Conservation (phyloP, 352 stramenopile genomes). For the Globisporangium nagaii region DNA sequence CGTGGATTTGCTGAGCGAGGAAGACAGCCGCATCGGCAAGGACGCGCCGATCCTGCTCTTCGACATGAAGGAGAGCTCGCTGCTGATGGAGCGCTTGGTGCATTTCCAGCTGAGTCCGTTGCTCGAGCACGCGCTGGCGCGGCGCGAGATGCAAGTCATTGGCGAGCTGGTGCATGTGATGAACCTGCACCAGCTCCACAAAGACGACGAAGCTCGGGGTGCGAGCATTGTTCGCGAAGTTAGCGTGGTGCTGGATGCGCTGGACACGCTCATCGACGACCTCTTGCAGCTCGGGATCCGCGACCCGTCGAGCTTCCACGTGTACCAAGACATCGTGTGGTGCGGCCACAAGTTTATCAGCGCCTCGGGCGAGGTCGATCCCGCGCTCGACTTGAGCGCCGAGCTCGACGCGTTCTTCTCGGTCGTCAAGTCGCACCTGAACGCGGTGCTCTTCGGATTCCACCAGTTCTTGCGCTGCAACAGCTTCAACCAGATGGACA, state of each 20-base stretch:
- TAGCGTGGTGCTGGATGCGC: conserved; percentile 22
- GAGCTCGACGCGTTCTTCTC: conserved; percentile 48
- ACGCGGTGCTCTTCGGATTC: conserved; percentile 65
- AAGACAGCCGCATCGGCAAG: conserved; percentile 58
- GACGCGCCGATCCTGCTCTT: conserved; percentile 80
- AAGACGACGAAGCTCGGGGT: not conserved
- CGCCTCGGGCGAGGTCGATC: conserved; percentile 7
- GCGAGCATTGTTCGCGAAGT: conserved; percentile 18
- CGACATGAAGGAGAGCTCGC: conserved; percentile 67
- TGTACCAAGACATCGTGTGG: conserved; percentile 86
- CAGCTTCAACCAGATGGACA: conserved; percentile 71
- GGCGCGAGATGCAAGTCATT: conserved; percentile 62
- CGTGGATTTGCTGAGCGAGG: conserved; percentile 46
- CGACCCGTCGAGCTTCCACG: conserved; percentile 56
- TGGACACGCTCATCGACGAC: conserved; percentile 56
- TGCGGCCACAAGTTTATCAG: conserved; percentile 56
- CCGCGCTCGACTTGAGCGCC: not conserved
- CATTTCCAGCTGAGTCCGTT: conserved; percentile 76
- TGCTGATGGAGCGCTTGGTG: conserved; percentile 62
- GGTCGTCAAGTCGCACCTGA: conserved; percentile 60
- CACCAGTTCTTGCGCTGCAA: conserved; percentile 76
- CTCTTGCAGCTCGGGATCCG: conserved; percentile 50
- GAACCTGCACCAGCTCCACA: conserved; percentile 38
- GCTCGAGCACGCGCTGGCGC: conserved; percentile 57
- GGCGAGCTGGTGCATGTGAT: conserved; percentile 45